These are phyloP conservation scores for Pisolithus microcarpus DNA, from an alignment of 768 basidiomycete genomes.

Conservation along the genomic window DNA sequence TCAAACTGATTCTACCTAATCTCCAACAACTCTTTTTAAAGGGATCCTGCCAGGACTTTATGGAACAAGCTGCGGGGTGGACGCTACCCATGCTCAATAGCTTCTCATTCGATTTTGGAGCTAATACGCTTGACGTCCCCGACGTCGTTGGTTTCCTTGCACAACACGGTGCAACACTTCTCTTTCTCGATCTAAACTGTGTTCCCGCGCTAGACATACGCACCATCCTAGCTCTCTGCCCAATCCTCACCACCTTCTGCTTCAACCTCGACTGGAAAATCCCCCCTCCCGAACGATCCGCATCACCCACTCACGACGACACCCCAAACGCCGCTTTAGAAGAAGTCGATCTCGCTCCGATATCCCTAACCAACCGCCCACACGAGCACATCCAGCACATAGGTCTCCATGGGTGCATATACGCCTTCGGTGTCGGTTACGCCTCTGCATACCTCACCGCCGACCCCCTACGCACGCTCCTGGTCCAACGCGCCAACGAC, in stretches of 20 bases:
- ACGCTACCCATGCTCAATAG: slow-evolving; percentile 50
- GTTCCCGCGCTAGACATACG: slow-evolving; percentile 51
- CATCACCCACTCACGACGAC: slow-evolving; percentile 6
- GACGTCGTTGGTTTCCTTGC: slow-evolving; percentile 55
- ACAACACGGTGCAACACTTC: slow-evolving; percentile 49
- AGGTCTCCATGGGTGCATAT: slow-evolving; percentile 60
- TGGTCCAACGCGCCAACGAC: slow-evolving; percentile 56
- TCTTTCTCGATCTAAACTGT: slow-evolving; percentile 60
- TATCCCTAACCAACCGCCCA: slow-evolving; percentile 41
- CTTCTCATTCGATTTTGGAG: slow-evolving; percentile 46
- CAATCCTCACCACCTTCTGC: slow-evolving; percentile 50
- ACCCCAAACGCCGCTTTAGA: slow-evolving; percentile 10
- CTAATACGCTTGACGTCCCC: slow-evolving; percentile 39
- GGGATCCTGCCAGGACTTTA: slow-evolving; percentile 55
- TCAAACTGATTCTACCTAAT: slow-evolving; percentile 45
- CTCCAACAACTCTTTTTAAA: slow-evolving; percentile 59
- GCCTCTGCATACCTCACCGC: slow-evolving; percentile 36
- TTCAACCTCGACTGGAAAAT: slow-evolving; percentile 76
- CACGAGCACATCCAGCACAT: slow-evolving; percentile 53
- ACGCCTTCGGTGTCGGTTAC: slow-evolving; percentile 62
- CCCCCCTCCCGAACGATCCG: slow-evolving; percentile 2
- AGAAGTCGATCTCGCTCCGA: slow-evolving; percentile 26
- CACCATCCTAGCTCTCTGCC: slow-evolving; percentile 56
- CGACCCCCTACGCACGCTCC: slow-evolving; percentile 37
- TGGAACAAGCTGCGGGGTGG: slow-evolving; percentile 68